Evolutionary conservation across 208 protist species (phyloP).

Genomic region (Crithidia bombi): DNA sequence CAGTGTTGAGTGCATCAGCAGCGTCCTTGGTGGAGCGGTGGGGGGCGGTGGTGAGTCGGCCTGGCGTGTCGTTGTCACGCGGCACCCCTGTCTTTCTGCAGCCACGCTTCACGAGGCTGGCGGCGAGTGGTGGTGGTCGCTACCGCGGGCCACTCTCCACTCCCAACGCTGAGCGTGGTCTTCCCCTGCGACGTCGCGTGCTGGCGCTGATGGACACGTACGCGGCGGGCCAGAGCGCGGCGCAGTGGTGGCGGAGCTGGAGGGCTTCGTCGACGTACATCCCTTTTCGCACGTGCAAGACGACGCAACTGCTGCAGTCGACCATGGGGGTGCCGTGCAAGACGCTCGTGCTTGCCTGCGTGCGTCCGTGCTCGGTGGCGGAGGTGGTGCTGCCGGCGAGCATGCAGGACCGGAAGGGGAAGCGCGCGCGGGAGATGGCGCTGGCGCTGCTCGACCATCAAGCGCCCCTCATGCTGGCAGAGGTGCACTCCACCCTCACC

Average conservation of each 20-base stretch:
- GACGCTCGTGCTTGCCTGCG: slow-evolving; percentile 73
- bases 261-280: slow-evolving; percentile 31
- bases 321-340: slow-evolving; percentile 62
- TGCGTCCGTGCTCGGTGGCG: slow-evolving; percentile 57
- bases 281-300: slow-evolving; percentile 75
- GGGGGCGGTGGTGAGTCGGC: slow-evolving; percentile 25
- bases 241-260: slow-evolving; percentile 36
- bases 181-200: slow-evolving; percentile 31
- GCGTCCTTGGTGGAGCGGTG: slow-evolving; percentile 39
- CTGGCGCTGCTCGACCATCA: slow-evolving; percentile 27
- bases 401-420: slow-evolving; percentile 12
- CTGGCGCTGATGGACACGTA: slow-evolving; percentile 28
- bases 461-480: slow-evolving; percentile 28
- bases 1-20: neutral
- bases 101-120: slow-evolving; percentile 23
- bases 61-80: slow-evolving; percentile 28
- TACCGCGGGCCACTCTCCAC: neutral
- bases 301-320: slow-evolving; percentile 80
- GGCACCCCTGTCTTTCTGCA: slow-evolving; percentile 33
- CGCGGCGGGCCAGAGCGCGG: slow-evolving; percentile 20
- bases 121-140: slow-evolving; percentile 6
- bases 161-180: neutral
- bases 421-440: slow-evolving; percentile 20
- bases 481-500: slow-evolving; percentile 30
- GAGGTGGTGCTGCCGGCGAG: slow-evolving; percentile 40